Conservation (phyloP, 768 basidiomycete genomes). For the Pulveroboletus ravenelii region DNA sequence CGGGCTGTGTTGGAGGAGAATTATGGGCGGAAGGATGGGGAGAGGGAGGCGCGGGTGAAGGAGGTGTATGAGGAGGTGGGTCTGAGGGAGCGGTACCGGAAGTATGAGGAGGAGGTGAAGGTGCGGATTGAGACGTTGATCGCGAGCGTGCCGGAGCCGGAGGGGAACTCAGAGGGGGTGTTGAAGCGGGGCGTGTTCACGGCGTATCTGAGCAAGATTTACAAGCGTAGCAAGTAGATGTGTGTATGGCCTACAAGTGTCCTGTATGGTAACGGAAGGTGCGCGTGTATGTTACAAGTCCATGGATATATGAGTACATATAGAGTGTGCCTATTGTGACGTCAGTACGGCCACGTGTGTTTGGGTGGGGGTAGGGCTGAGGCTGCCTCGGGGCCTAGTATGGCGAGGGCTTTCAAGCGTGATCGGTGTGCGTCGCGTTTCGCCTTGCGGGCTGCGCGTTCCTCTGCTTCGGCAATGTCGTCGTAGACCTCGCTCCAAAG, state of each 20-base stretch:
- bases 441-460: conserved; percentile 5
- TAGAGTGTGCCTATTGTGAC: not conserved
- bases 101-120: conserved; percentile 78
- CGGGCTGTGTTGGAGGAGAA: conserved; percentile 57
- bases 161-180: conserved; percentile 36
- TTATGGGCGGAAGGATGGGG: conserved; percentile 55
- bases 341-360: too few relatives aligned
- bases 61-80: conserved; percentile 67
- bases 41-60: conserved; percentile 55
- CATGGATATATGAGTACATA: not conserved
- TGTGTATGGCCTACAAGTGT: too few relatives aligned
- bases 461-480: not conserved
- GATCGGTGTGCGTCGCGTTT: conserved; percentile 11
- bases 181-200: conserved; percentile 70
- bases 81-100: conserved; percentile 58
- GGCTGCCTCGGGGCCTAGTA: conserved; percentile 3
- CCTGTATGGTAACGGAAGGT: too few relatives aligned
- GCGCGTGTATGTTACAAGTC: too few relatives aligned
- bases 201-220: conserved; percentile 86
- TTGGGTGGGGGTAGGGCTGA: not conserved
- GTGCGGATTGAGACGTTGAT: conserved; percentile 64
- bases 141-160: conserved; percentile 61
- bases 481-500: not conserved
- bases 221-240: conserved; percentile 50
- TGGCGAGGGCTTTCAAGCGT: conserved; percentile 4